Percentiles rank a stretch among this genome's conserved stretches.
Conservation (phyloP, 768 basidiomycete genomes). For the Boletus barrowsii region DNA sequence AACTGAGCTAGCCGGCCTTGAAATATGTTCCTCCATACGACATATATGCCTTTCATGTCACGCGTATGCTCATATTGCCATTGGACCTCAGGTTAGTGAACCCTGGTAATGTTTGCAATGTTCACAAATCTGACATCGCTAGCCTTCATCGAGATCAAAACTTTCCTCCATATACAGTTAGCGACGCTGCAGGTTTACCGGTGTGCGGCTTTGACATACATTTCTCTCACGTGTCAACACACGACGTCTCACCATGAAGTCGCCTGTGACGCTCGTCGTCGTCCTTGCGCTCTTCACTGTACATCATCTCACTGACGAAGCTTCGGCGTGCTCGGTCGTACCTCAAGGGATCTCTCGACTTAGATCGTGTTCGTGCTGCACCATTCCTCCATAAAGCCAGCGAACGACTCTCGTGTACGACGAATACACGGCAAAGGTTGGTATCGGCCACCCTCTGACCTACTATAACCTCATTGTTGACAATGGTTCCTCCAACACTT, state of each 20-base stretch:
- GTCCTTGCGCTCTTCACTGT: slow-evolving; percentile 2
- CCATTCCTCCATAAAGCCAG: neutral
- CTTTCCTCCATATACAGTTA: too few species aligned
- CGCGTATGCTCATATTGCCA: too few species aligned
- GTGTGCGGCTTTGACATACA: too few species aligned
- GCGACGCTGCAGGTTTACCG: too few species aligned
- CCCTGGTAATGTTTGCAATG: too few species aligned
- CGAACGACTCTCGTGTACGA: slow-evolving; percentile 10
- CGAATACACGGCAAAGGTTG: slow-evolving; percentile 22
- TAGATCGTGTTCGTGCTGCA: slow-evolving; percentile 15
- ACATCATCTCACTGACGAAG: slow-evolving; percentile 9
- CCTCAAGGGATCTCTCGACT: slow-evolving; percentile 16
- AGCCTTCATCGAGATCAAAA: too few species aligned
- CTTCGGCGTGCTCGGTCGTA: slow-evolving; percentile 8
- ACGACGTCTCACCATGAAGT: slow-evolving; percentile 9
- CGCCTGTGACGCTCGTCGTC: slow-evolving; percentile 2
- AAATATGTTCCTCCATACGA: too few species aligned
- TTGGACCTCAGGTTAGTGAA: too few species aligned
- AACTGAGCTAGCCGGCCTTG: slow-evolving; percentile 32
- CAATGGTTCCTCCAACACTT: slow-evolving; percentile 33
- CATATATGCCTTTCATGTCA: too few species aligned
- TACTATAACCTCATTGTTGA: slow-evolving; percentile 30
- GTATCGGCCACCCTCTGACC: slow-evolving; percentile 26
- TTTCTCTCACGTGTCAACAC: neutral
- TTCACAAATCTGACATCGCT: too few species aligned